Evolutionary conservation across 352 stramenopile genomes (phyloP).

Genomic region (Pythium aquatile): DNA sequence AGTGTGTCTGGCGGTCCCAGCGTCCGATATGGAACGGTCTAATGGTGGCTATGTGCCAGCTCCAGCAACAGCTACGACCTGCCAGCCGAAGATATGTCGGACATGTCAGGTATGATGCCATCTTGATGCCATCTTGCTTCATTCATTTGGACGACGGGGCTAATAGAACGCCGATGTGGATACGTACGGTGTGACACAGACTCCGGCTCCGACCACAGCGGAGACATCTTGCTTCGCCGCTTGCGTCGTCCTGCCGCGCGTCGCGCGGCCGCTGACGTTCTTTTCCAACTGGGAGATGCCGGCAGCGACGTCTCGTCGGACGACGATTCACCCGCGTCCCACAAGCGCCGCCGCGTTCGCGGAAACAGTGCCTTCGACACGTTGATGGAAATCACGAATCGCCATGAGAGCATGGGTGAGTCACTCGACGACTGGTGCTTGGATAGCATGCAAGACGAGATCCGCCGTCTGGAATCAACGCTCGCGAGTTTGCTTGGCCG

Average conservation of each 20-base stretch:
- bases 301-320: neutral
- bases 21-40: neutral
- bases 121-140: neutral
- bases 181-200: neutral
- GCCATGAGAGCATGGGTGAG: neutral
- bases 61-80: slow-evolving; percentile 1
- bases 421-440: slow-evolving; percentile 13
- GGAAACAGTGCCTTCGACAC: neutral
- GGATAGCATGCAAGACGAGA: slow-evolving; percentile 11
- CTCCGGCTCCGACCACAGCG: slow-evolving; percentile 21
- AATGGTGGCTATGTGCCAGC: neutral
- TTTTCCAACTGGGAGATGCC: neutral
- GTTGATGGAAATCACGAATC: neutral
- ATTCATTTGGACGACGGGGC: neutral
- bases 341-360: slow-evolving; percentile 13
- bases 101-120: slow-evolving; percentile 10
- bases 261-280: neutral
- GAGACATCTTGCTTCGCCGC: slow-evolving; percentile 20
- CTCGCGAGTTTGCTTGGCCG: slow-evolving; percentile 16
- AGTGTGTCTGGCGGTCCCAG: neutral
- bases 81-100: neutral
- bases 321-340: neutral
- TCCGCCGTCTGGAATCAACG: slow-evolving; percentile 20
- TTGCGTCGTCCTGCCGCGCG: slow-evolving; percentile 8
- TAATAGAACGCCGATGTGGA: neutral